A percentile compares a stretch with the other conserved stretches of the same genome.
Evolutionary conservation across 2,329 filamentous ascomycete species (phyloP).

Genomic region (Verticillium nubilum): DNA sequence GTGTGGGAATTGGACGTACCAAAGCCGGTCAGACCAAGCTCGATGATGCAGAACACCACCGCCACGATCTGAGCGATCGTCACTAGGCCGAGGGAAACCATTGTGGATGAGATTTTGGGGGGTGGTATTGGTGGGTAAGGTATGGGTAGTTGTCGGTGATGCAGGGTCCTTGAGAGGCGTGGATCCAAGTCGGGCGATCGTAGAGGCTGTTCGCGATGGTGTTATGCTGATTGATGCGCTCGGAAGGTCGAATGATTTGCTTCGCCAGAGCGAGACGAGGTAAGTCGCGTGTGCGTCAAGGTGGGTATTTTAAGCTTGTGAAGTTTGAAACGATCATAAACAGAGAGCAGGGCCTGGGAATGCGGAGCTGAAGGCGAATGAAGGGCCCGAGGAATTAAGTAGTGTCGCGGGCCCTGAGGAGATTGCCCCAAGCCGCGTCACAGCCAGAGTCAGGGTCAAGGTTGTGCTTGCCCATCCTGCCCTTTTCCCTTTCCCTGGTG

Average conservation of each 20-base stretch:
- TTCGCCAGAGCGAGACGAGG: neutral
- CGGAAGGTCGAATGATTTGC: neutral
- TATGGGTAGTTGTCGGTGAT: neutral
- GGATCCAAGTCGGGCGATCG: neutral
- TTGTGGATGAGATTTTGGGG: slow-evolving; percentile 1
- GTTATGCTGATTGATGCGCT: neutral
- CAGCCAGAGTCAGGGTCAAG: neutral
- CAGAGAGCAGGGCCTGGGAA: neutral
- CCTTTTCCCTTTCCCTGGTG: no score
- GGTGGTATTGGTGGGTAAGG: neutral
- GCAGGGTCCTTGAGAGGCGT: neutral
- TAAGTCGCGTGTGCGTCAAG: neutral
- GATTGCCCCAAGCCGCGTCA: neutral
- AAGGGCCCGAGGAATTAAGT: neutral
- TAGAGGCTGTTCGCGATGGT: neutral
- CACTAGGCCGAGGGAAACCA: slow-evolving; percentile 4
- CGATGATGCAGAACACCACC: slow-evolving; percentile 63
- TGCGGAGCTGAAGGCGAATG: neutral
- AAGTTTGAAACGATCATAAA: neutral
- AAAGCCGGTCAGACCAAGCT: slow-evolving; percentile 71
- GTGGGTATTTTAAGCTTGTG: neutral
- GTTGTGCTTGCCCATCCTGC: neutral
- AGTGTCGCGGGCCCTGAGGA: neutral
- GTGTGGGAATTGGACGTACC: slow-evolving; percentile 38
- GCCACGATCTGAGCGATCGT: slow-evolving; percentile 52